Evolutionary conservation across 345 rosid species (phyloP).

Genomic region (Salix udensis): DNA sequence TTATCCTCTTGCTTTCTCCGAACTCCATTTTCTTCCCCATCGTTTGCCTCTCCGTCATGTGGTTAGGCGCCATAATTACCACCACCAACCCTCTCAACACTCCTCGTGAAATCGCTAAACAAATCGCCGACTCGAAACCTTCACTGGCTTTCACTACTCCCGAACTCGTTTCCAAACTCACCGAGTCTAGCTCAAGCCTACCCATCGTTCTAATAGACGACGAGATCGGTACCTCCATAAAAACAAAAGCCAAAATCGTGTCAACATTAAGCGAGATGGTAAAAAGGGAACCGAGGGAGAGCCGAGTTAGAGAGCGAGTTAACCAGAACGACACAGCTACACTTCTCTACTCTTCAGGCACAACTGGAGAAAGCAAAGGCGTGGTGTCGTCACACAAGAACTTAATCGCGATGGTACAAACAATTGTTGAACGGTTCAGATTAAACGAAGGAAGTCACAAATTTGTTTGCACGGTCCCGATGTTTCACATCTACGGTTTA

Average conservation of each 20-base stretch:
- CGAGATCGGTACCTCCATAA: background rate
- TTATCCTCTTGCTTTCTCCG: conserved; percentile 79
- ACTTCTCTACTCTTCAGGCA: conserved; percentile 86
- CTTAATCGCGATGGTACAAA: conserved; percentile 62
- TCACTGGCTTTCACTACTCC: conserved; percentile 64
- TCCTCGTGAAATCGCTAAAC: conserved; percentile 57
- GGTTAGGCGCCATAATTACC: conserved; percentile 85
- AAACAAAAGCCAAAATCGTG: conserved; percentile 24
- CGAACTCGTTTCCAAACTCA: conserved; percentile 58
- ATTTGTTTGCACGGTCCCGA: conserved; percentile 79
- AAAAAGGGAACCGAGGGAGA: conserved; percentile 29
- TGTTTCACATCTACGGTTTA: conserved; percentile 84
- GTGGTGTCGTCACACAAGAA: conserved; percentile 70
- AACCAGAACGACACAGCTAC: conserved; percentile 71
- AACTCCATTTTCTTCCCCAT: conserved; percentile 83
- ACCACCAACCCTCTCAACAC: conserved; percentile 87
- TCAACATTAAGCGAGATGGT: conserved; percentile 50
- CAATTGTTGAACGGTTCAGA: conserved; percentile 30
- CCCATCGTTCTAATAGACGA: conserved; percentile 61
- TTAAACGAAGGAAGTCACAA: conserved; percentile 34
- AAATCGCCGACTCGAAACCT: conserved; percentile 59
- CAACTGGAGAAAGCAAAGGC: conserved; percentile 87
- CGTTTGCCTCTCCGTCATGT: conserved; percentile 92
- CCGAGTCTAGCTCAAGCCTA: conserved; percentile 30
- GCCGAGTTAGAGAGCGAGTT: conserved; percentile 55